Conservation (phyloP, 2,329 filamentous ascomycete species). For the Diaporthe caulivora region DNA sequence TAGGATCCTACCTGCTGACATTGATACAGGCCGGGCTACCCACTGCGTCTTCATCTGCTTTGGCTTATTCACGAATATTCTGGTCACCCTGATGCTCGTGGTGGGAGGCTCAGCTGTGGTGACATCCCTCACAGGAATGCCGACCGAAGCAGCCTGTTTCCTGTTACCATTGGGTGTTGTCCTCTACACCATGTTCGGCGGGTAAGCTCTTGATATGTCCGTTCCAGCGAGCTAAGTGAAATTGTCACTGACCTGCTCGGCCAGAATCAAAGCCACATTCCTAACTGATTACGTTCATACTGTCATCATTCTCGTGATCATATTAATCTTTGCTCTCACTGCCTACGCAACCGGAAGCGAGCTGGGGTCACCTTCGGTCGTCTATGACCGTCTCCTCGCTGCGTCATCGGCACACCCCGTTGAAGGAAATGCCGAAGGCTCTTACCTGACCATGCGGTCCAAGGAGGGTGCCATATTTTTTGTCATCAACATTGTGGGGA, state of each 20-base stretch:
- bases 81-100: conserved; percentile 90
- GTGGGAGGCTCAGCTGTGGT: conserved; percentile 84
- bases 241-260: neutral
- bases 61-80: conserved; percentile 84
- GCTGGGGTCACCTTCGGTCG: conserved; percentile 79
- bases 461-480: conserved; percentile 89
- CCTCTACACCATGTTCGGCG: conserved; percentile 81
- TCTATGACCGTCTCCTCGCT: conserved; percentile 82
- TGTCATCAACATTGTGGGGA: conserved; percentile 87
- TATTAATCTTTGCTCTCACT: conserved; percentile 86
- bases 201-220: conserved; percentile 54
- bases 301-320: conserved; percentile 85
- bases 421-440: conserved; percentile 82
- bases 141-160: conserved; percentile 85
- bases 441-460: conserved; percentile 88
- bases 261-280: conserved; percentile 82
- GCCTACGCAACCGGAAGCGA: conserved; percentile 80
- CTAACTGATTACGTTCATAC: conserved; percentile 90
- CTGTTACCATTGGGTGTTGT: conserved; percentile 85
- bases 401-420: conserved; percentile 80
- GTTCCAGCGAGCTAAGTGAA: neutral
- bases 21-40: conserved; percentile 42
- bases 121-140: conserved; percentile 77
- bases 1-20: neutral
- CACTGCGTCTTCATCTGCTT: conserved; percentile 86